A percentile compares a stretch with the other conserved stretches of the same genome.
phyloP scores from a whole-genome alignment of 148 eudicot species.

The Vaccinium corymbosum region DNA sequence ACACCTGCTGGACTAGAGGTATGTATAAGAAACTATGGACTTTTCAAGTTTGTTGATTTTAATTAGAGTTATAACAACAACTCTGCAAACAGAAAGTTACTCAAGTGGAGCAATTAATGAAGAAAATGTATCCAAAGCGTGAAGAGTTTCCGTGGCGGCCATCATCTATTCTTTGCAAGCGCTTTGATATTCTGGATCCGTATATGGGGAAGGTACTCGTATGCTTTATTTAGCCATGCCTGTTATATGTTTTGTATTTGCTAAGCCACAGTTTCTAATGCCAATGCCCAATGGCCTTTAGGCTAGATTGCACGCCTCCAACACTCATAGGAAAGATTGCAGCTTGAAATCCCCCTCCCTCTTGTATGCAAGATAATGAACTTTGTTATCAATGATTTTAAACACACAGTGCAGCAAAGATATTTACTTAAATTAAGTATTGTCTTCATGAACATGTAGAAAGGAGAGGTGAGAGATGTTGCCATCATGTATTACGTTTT shows the following conservation, averaged over 20 bases:
- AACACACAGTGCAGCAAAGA: neutral
- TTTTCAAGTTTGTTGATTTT: neutral
- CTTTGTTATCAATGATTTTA: neutral
- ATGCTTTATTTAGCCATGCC: neutral
- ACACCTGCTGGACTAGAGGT: slow-evolving; percentile 71
- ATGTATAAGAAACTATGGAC: slow-evolving; percentile 18
- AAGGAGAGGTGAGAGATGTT: neutral
- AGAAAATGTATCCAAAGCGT: slow-evolving; percentile 62
- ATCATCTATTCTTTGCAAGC: slow-evolving; percentile 84
- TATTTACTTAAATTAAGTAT: neutral
- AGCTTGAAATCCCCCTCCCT: neutral
- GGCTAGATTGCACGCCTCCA: neutral
- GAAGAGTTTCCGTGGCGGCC: slow-evolving; percentile 95
- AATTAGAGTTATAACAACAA: slow-evolving; percentile 8
- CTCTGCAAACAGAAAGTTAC: slow-evolving; percentile 34
- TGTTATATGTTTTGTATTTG: neutral
- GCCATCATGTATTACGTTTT: neutral
- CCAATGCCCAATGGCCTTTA: neutral
- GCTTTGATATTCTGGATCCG: slow-evolving; percentile 87
- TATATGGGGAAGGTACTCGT: slow-evolving; percentile 72
- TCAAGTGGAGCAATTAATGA: slow-evolving; percentile 44
- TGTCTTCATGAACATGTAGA: neutral
- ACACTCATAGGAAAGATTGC: neutral
- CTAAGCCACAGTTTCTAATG: neutral
- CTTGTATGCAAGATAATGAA: neutral